Evolutionary conservation across 2,329 filamentous ascomycete genomes (phyloP).

Genomic region (Aspergillus japonicus): DNA sequence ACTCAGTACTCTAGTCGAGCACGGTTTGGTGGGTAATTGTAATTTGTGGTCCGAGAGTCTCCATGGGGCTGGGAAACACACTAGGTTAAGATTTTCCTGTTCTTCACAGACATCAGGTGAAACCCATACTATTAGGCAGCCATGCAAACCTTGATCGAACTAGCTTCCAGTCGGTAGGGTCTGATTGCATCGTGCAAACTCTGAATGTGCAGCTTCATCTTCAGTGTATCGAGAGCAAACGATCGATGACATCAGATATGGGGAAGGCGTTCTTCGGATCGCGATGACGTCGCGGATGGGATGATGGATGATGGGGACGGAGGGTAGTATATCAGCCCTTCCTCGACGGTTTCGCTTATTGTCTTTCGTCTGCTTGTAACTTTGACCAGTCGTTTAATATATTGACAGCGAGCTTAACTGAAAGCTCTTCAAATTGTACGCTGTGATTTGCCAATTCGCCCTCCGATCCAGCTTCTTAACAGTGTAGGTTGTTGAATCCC

Average conservation of each 20-base stretch:
- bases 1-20: neutral
- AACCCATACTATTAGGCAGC: neutral
- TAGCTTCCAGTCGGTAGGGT: neutral
- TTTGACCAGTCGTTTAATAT: neutral
- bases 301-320: neutral
- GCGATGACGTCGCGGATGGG: conserved; percentile 21
- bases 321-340: neutral
- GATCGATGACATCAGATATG: conserved; percentile 22
- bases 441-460: conserved; percentile 3
- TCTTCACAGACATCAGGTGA: neutral
- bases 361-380: neutral
- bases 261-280: neutral
- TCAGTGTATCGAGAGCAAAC: neutral
- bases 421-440: neutral
- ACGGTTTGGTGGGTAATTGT: neutral
- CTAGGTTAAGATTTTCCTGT: neutral
- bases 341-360: neutral
- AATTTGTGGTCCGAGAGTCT: neutral
- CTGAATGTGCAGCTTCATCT: neutral
- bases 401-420: neutral
- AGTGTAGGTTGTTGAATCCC: neutral
- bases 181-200: conserved; percentile 8
- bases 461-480: conserved; percentile 8
- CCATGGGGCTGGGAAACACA: neutral
- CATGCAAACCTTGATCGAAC: neutral